Evolutionary conservation across 345 rosid genomes (phyloP).

Genomic region (Salix purpurea): DNA sequence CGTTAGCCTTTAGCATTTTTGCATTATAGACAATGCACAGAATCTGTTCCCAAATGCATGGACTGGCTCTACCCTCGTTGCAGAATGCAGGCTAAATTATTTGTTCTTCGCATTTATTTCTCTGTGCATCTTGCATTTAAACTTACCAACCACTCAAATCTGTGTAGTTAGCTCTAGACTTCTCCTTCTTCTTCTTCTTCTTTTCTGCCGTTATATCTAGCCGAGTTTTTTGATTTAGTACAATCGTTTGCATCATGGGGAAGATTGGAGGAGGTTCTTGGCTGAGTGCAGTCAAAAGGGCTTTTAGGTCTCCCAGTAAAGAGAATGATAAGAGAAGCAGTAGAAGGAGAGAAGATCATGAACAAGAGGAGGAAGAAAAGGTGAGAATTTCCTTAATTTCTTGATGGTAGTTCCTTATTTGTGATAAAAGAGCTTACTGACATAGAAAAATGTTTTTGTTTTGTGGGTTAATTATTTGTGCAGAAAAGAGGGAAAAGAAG

Average conservation of each 20-base stretch:
- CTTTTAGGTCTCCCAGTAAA: slow-evolving; percentile 19
- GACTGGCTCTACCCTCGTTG: slow-evolving; percentile 16
- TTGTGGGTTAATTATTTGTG: neutral
- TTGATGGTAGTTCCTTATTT: neutral
- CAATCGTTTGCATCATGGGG: slow-evolving; percentile 9
- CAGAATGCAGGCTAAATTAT: slow-evolving; percentile 8
- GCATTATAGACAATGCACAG: neutral
- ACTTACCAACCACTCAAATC: slow-evolving; percentile 24
- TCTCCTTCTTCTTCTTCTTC: too few species aligned
- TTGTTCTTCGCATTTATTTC: slow-evolving; percentile 20
- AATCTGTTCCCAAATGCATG: slow-evolving; percentile 22
- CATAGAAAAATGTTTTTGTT: neutral
- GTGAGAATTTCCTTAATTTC: neutral
- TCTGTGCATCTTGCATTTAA: slow-evolving; percentile 24
- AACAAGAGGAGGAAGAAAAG: slow-evolving; percentile 55
- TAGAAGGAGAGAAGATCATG: slow-evolving; percentile 37
- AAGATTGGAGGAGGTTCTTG: slow-evolving; percentile 22
- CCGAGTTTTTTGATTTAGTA: neutral
- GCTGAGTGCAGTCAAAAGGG: slow-evolving; percentile 24
- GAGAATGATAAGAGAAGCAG: slow-evolving; percentile 10
- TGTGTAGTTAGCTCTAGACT: slow-evolving; percentile 3
- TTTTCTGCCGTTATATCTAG: neutral
- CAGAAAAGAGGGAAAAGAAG: slow-evolving; percentile 26
- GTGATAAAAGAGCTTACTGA: neutral
- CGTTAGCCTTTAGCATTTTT: neutral